Conservation (phyloP, 1,284 basidiomycete genomes). For the Volvariella surrecta region DNA sequence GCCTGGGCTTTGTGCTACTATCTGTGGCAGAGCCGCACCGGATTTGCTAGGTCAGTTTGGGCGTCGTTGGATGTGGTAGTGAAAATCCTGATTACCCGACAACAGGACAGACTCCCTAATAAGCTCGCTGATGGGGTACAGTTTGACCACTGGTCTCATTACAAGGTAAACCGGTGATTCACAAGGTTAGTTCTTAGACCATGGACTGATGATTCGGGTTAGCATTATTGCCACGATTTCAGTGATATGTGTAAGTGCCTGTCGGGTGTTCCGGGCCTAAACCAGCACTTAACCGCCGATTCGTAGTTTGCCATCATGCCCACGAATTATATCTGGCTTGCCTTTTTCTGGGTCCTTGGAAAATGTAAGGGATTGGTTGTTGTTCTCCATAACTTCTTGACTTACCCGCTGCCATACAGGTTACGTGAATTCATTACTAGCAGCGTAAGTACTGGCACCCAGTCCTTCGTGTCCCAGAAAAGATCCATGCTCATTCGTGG, state of each 20-base stretch:
- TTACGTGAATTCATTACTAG: slow-evolving; percentile 34
- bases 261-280: not conserved
- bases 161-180: slow-evolving; percentile 20
- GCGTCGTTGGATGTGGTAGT: not conserved
- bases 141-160: slow-evolving; percentile 30
- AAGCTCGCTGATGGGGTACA: slow-evolving; percentile 29
- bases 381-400: slow-evolving; percentile 1
- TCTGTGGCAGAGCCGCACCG: slow-evolving; percentile 27
- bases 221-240: slow-evolving; percentile 29
- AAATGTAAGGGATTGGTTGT: slow-evolving; percentile 24
- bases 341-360: slow-evolving; percentile 33
- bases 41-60: slow-evolving; percentile 20
- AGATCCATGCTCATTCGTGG: slow-evolving; percentile 3
- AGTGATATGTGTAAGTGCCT: slow-evolving; percentile 24
- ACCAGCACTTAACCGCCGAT: not conserved
- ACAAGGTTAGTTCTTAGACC: not conserved
- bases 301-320: slow-evolving; percentile 31
- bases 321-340: slow-evolving; percentile 30
- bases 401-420: slow-evolving; percentile 15
- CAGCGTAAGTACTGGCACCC: slow-evolving; percentile 21
- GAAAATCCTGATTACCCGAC: not conserved
- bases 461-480: slow-evolving; percentile 2
- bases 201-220: not conserved
- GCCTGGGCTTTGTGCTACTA: slow-evolving; percentile 32
- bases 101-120: slow-evolving; percentile 32